Percentiles rank a stretch among this genome's conserved stretches.
Conservation (phyloP, 306 rosid species). For the Sicyos edulis region DNA sequence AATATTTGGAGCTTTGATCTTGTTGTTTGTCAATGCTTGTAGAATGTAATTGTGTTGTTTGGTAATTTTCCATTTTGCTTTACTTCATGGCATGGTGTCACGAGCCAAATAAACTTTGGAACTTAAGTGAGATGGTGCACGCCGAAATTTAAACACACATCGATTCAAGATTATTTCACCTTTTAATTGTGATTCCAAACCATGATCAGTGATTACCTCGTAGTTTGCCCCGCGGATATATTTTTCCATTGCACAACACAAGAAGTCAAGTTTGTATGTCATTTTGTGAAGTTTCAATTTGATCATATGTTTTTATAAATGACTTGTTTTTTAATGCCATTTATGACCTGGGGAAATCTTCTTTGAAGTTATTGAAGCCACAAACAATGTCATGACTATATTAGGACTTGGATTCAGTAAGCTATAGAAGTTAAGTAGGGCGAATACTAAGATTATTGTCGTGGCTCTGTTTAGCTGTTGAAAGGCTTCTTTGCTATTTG, state of each 20-base stretch:
- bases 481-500: background rate
- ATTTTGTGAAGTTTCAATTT: background rate
- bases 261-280: constrained; percentile 4
- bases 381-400: background rate
- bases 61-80: background rate
- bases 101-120: background rate
- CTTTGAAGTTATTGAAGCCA: background rate
- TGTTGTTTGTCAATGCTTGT: background rate
- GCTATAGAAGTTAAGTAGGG: background rate
- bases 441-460: background rate
- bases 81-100: background rate
- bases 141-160: background rate
- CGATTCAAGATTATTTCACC: background rate
- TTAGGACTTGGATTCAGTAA: background rate
- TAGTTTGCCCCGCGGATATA: background rate
- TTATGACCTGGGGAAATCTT: background rate
- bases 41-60: background rate
- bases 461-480: background rate
- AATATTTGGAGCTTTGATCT: background rate
- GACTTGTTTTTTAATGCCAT: background rate
- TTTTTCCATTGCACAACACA: too few relatives aligned
- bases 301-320: background rate
- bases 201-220: background rate
- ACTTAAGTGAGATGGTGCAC: background rate
- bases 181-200: background rate